Conservation (phyloP, 441 rosid genomes). For the Pelargonium cotyledonis region DNA sequence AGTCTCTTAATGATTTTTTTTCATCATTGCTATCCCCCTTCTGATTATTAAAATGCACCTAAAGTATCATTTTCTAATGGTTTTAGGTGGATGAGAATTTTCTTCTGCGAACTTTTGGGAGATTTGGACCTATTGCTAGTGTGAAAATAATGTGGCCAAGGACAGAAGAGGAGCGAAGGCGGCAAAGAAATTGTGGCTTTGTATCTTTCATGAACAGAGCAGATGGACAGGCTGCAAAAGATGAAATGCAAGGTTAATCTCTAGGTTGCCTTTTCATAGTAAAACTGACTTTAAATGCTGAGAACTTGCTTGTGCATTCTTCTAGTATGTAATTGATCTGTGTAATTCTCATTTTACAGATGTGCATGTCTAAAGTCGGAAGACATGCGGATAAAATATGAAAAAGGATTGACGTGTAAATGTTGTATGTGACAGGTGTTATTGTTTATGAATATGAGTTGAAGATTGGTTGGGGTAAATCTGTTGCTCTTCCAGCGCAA, state of each 20-base stretch:
- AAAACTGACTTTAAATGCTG: not conserved
- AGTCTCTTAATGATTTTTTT: slow-evolving; percentile 1
- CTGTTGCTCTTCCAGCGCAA: slow-evolving; percentile 98
- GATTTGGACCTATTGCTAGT: slow-evolving; percentile 99
- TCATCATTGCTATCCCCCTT: not conserved
- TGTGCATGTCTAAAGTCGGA: not conserved
- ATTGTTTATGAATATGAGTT: slow-evolving; percentile 91
- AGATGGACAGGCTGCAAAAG: slow-evolving; percentile 99
- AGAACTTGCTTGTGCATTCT: not conserved
- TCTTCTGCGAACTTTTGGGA: slow-evolving; percentile 95
- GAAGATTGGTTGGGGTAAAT: slow-evolving; percentile 99
- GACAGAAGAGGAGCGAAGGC: slow-evolving; percentile 89
- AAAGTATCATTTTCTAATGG: not conserved
- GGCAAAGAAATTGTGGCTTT: slow-evolving; percentile 95
- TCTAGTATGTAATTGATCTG: not conserved
- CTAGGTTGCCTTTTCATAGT: slow-evolving; percentile 7
- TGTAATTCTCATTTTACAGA: not conserved
- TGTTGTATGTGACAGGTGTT: slow-evolving; percentile 54
- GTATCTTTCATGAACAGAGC: slow-evolving; percentile 97
- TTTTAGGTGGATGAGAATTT: slow-evolving; percentile 95
- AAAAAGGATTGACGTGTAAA: not conserved
- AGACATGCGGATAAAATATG: slow-evolving; percentile 7
- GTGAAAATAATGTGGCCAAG: slow-evolving; percentile 99
- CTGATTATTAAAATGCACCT: slow-evolving; percentile 7
- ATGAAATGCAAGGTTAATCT: slow-evolving; percentile 93